Conservation (phyloP, 2,329 filamentous ascomycete species). For the Penicillium sp. region DNA sequence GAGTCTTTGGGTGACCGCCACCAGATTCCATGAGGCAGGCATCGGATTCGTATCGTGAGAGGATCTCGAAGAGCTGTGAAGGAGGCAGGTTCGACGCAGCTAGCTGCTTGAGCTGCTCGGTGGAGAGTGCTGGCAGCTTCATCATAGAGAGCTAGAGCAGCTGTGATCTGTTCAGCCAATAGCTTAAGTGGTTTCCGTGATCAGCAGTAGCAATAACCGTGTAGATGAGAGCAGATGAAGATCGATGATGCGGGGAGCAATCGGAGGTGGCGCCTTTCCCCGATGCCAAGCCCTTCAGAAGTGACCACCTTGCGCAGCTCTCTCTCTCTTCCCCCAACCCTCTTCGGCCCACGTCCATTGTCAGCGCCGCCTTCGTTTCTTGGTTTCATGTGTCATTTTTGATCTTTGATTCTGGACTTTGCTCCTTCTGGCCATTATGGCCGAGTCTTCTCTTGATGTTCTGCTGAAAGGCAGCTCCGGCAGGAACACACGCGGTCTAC, state of each 20-base stretch:
- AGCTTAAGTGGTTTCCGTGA: not conserved
- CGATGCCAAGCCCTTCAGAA: constrained; percentile 38
- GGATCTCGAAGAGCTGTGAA: constrained; percentile 33
- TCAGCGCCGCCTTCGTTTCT: constrained; percentile 21
- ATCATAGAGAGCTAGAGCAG: constrained; percentile 13
- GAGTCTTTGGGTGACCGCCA: constrained; percentile 6
- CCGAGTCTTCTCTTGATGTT: constrained; percentile 47
- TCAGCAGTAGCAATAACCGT: not conserved
- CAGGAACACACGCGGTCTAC: constrained; percentile 74
- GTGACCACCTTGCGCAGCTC: constrained; percentile 44
- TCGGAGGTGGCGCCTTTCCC: constrained; percentile 28
- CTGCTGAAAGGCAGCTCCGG: constrained; percentile 74
- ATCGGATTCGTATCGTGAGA: constrained; percentile 36
- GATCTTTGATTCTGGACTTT: constrained; percentile 27
- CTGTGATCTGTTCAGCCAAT: not conserved
- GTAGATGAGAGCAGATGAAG: constrained; percentile 2
- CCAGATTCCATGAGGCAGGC: constrained; percentile 30
- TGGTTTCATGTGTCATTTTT: constrained; percentile 26
- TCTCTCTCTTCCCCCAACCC: constrained; percentile 19
- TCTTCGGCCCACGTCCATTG: constrained; percentile 21
- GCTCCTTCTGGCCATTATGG: constrained; percentile 43
- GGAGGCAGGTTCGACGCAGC: constrained; percentile 28
- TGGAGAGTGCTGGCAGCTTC: constrained; percentile 29
- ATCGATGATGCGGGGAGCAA: constrained; percentile 30
- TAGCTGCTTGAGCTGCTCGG: constrained; percentile 29